A percentile compares a stretch with the other conserved stretches of the same genome.
These are phyloP conservation scores for Jatropha multifida DNA, from an alignment of 441 rosid genomes.

Conservation along the genomic window DNA sequence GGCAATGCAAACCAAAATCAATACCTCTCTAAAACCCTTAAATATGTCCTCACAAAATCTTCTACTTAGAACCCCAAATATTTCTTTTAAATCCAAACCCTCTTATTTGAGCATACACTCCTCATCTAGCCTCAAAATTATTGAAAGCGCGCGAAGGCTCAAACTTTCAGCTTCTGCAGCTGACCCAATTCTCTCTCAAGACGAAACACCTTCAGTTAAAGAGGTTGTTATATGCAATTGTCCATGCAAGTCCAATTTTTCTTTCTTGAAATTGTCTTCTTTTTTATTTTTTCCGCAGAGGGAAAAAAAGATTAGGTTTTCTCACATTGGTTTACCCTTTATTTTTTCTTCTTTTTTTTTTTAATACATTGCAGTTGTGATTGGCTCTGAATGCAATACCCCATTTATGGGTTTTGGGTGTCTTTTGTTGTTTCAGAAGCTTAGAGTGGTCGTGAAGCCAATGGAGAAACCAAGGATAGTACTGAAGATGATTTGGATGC, in stretches of 20 bases:
- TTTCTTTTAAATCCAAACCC: constrained; percentile 21
- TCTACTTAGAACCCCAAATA: constrained; percentile 23
- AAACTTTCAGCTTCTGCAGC: constrained; percentile 33
- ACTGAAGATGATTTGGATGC: constrained; percentile 87
- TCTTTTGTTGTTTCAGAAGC: constrained; percentile 40
- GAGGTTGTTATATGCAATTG: constrained; percentile 37
- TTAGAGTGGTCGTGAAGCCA: constrained; percentile 70
- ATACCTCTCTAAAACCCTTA: constrained; percentile 26
- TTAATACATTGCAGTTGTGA: too few relatives aligned
- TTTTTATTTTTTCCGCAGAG: too few relatives aligned
- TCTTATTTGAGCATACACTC: constrained; percentile 18
- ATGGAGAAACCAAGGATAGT: constrained; percentile 67
- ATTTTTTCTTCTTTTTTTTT: too few relatives aligned
- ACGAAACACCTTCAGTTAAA: constrained; percentile 16
- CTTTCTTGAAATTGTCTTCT: neutral
- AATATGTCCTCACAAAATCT: constrained; percentile 22
- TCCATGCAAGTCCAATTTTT: neutral
- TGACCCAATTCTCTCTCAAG: constrained; percentile 27
- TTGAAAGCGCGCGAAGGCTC: constrained; percentile 1
- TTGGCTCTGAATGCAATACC: too few relatives aligned
- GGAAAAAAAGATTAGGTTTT: too few relatives aligned
- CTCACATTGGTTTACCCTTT: too few relatives aligned
- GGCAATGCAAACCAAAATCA: constrained; percentile 28
- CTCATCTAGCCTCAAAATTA: constrained; percentile 7
- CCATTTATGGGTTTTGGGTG: neutral